Conservation (phyloP, 148 eudicot genomes). For the Silene latifolia region DNA sequence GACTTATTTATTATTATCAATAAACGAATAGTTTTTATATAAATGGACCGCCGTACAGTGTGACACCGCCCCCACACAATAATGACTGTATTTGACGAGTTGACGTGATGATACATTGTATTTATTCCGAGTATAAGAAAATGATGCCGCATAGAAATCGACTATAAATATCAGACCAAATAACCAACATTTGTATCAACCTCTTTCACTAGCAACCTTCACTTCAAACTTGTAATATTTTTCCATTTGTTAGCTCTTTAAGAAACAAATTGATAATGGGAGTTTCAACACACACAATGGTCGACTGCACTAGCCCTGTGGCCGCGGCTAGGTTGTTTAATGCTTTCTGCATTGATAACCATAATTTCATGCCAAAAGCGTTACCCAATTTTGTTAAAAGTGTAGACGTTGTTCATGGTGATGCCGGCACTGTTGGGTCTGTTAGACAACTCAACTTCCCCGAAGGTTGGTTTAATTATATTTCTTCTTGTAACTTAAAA, state of each 20-base stretch:
- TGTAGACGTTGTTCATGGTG: slow-evolving; percentile 23
- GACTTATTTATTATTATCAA: too few relatives aligned
- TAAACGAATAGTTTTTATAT: too few relatives aligned
- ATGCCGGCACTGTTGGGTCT: slow-evolving; percentile 7
- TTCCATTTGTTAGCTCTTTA: neutral
- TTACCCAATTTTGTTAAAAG: slow-evolving; percentile 19
- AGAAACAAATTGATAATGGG: slow-evolving; percentile 9
- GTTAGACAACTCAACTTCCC: slow-evolving; percentile 24
- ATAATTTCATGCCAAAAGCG: slow-evolving; percentile 30
- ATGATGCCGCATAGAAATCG: too few relatives aligned
- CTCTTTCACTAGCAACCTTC: neutral
- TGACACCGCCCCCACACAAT: too few relatives aligned
- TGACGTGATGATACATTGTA: too few relatives aligned
- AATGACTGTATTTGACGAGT: too few relatives aligned
- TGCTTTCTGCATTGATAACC: slow-evolving; percentile 29
- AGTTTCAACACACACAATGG: slow-evolving; percentile 16
- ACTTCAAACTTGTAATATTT: neutral
- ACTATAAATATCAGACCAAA: too few relatives aligned
- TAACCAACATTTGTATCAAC: neutral
- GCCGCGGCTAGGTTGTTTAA: slow-evolving; percentile 25
- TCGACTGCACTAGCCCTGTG: slow-evolving; percentile 17
- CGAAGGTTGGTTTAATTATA: slow-evolving; percentile 6
- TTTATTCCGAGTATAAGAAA: too few relatives aligned
- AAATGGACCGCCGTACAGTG: too few relatives aligned
- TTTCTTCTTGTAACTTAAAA: too few relatives aligned